Evolutionary conservation across 805 yeast species (phyloP).

Genomic region (Grigorovia humatica): DNA sequence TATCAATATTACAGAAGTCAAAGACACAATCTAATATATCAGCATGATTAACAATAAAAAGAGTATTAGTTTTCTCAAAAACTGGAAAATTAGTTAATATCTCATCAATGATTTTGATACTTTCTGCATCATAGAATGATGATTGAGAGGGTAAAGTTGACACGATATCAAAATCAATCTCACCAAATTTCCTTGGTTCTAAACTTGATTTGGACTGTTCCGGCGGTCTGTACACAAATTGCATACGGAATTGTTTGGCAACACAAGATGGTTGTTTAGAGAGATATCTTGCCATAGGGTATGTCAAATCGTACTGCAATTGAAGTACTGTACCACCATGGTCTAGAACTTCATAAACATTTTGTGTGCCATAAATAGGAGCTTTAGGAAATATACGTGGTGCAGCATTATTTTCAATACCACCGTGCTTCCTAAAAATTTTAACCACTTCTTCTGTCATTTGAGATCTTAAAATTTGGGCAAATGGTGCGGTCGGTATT

Average conservation of each 20-base stretch:
- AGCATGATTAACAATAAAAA: conserved; percentile 66
- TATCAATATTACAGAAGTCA: conserved; percentile 72
- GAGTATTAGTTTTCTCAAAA: conserved; percentile 44
- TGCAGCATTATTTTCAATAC: conserved; percentile 59
- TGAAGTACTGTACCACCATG: conserved; percentile 81
- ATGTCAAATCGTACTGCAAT: conserved; percentile 77
- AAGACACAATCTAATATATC: conserved; percentile 67
- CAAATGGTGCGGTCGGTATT: conserved; percentile 29
- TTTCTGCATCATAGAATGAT: conserved; percentile 74
- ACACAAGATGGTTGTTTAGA: conserved; percentile 44
- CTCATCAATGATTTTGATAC: conserved; percentile 73
- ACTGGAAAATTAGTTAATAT: conserved; percentile 57
- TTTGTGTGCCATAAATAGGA: conserved; percentile 54
- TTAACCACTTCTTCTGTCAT: conserved; percentile 50
- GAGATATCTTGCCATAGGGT: conserved; percentile 79
- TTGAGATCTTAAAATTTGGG: conserved; percentile 47
- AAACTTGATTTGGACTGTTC: conserved; percentile 42
- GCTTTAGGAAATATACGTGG: conserved; percentile 74
- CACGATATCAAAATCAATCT: conserved; percentile 78
- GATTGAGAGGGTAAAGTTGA: conserved; percentile 37
- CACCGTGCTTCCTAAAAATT: conserved; percentile 76
- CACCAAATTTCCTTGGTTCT: conserved; percentile 68
- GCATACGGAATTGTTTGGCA: conserved; percentile 60
- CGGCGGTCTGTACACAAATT: conserved; percentile 69
- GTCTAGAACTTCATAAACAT: conserved; percentile 73